phyloP scores from a whole-genome alignment of 495 filamentous ascomycete species.

The Neurospora sp. region DNA sequence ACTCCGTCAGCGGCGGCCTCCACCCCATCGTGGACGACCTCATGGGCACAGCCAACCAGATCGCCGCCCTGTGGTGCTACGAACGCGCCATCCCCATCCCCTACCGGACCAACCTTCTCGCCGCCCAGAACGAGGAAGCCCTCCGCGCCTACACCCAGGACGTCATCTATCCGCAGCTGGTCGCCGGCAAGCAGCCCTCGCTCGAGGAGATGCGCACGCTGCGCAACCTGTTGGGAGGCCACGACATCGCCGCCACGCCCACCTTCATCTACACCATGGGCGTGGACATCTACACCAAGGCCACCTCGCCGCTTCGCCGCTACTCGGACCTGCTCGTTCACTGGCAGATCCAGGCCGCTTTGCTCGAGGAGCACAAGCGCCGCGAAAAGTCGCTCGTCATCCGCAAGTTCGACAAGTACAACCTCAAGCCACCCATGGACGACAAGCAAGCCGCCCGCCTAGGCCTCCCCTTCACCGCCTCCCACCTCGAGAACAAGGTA shows the following conservation, averaged over 20 bases:
- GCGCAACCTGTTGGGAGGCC: constrained; percentile 44
- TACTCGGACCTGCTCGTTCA: constrained; percentile 77
- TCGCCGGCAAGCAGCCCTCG: constrained; percentile 46
- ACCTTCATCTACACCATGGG: constrained; percentile 53
- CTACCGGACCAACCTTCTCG: constrained; percentile 59
- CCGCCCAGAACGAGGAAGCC: constrained; percentile 34
- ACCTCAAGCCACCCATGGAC: constrained; percentile 1
- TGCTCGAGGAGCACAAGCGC: constrained; percentile 56
- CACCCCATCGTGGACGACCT: constrained; percentile 34
- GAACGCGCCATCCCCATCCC: constrained; percentile 68
- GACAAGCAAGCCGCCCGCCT: constrained; percentile 1
- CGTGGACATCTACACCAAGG: constrained; percentile 60
- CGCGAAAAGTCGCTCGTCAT: constrained; percentile 19
- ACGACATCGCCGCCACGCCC: constrained; percentile 38
- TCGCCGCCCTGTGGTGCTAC: constrained; percentile 63
- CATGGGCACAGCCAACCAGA: constrained; percentile 72
- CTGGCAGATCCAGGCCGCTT: constrained; percentile 81
- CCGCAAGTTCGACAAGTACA: neutral
- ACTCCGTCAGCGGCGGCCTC: constrained; percentile 7
- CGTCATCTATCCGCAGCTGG: constrained; percentile 40
- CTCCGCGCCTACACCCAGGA: constrained; percentile 37
- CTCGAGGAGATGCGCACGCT: constrained; percentile 52
- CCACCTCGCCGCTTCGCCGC: constrained; percentile 78
- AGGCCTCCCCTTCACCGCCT: constrained; percentile 54
- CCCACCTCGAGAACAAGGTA: constrained; percentile 41